These are phyloP conservation scores for Rhinocladiella similis DNA, from an alignment of 2,329 filamentous ascomycete genomes.

Conservation along the genomic window DNA sequence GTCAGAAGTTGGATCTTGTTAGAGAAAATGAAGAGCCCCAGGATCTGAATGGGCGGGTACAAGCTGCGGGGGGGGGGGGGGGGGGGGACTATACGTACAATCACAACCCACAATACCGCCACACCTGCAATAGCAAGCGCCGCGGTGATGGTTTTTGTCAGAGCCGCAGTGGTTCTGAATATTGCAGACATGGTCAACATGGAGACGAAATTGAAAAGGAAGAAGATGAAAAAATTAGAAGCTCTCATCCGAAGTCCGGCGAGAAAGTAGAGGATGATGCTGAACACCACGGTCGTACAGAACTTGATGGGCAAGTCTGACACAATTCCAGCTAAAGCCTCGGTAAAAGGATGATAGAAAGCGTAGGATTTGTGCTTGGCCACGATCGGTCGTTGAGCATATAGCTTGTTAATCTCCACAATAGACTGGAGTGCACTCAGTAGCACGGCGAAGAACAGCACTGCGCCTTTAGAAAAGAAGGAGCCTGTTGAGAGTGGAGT, in stretches of 20 bases:
- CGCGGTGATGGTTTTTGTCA: conserved; percentile 57
- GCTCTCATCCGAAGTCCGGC: conserved; percentile 56
- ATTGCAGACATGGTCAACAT: conserved; percentile 62
- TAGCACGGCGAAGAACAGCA: conserved; percentile 64
- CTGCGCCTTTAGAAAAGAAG: conserved; percentile 64
- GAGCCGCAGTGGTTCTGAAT: conserved; percentile 58
- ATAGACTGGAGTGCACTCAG: conserved; percentile 65
- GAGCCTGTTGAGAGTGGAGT: conserved; percentile 58
- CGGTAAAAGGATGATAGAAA: conserved; percentile 56
- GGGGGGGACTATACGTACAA: conserved; percentile 17
- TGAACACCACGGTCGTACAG: conserved; percentile 60
- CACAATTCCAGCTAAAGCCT: conserved; percentile 46
- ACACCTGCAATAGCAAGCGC: conserved; percentile 56
- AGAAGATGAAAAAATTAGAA: conserved; percentile 63
- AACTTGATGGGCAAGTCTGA: conserved; percentile 57
- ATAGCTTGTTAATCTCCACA: conserved; percentile 66
- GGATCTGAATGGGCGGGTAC: too few species aligned
- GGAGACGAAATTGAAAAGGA: conserved; percentile 50
- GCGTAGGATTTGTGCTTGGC: conserved; percentile 61
- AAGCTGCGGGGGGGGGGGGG: too few species aligned
- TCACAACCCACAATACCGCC: conserved; percentile 39
- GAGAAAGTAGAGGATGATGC: conserved; percentile 65
- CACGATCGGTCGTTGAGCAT: conserved; percentile 60
- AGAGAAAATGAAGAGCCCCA: conserved; percentile 18
- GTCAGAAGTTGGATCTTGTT: conserved; percentile 39